Evolutionary conservation across 2,329 filamentous ascomycete genomes (phyloP), one percentile per base, ranked within the genome.

Genomic region (Parastagonospora avenae): DNA sequence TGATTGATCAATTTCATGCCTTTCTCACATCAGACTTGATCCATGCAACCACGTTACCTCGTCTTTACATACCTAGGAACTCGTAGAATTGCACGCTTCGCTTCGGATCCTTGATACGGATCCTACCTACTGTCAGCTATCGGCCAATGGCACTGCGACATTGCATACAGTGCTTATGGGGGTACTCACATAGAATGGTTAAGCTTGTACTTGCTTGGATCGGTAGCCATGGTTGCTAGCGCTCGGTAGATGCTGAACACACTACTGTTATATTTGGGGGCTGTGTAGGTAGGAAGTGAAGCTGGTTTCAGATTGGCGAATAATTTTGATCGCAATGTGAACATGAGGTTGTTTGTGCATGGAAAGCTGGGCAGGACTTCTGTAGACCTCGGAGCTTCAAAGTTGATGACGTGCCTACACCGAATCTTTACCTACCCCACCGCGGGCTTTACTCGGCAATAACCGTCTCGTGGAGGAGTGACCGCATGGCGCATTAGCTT

Each of bases 81-180:
- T 96, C 88, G 76, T 97, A 99, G 77, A 96, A 99, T 63, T 93
- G 89, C 75, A 97, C 86, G 84, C 71, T 70, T 32, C 82, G 85
- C 77, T 92, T 88, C 9, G 93, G 93, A 77, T 99, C 92, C 77
- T 97, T 97, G 71, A 97, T 89, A 74, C 93, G 89, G 72, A 96
- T 60, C 56, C 56, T 64, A 40, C 9, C 39, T 40, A 16, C 2
- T 28, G 16, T 66, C 24, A 63, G 53, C 2, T 4, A 35, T 27
- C 32, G 35, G 33, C 54, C 52, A 59, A 47, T 56, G 27, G 15
- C 12, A 15, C 4, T 31, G 29, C 9, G n/a, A 15, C 31, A 41
- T 44, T 7, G 19, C 19, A 33, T 50, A 35, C 45, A 48, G 41
- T 31, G 39, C 46, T 29, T 47, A 52, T 58, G 50, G 31, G 30